Evolutionary conservation across 2,329 filamentous ascomycete genomes (phyloP).

Genomic region (Thelonectria olida): DNA sequence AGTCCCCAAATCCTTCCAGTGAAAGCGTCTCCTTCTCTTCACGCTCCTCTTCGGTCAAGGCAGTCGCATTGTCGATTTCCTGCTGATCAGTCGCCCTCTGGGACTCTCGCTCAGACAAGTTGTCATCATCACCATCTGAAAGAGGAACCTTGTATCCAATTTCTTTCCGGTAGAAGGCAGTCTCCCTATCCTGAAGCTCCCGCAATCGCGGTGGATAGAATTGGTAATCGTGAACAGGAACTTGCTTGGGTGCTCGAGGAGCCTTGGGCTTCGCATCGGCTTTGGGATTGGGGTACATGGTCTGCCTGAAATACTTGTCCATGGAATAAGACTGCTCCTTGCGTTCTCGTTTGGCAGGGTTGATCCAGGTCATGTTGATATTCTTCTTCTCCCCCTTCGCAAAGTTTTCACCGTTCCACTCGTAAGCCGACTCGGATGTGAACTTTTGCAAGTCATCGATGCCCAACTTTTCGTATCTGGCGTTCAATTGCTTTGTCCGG

Average conservation of each 20-base stretch:
- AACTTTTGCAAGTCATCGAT: conserved; percentile 98
- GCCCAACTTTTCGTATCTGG: conserved; percentile 95
- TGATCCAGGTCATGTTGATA: conserved; percentile 95
- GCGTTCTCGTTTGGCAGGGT: conserved; percentile 96
- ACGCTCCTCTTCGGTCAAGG: conserved; percentile 88
- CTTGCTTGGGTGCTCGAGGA: conserved; percentile 93
- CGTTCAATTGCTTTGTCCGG: conserved; percentile 88
- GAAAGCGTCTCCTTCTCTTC: conserved; percentile 86
- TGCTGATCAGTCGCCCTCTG: conserved; percentile 88
- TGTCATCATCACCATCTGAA: conserved; percentile 89
- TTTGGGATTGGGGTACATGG: conserved; percentile 81
- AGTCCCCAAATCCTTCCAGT: conserved; percentile 86
- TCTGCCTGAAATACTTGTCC: conserved; percentile 97
- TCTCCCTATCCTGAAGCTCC: conserved; percentile 95
- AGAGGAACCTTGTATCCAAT: conserved; percentile 94
- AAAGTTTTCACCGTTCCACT: conserved; percentile 99
- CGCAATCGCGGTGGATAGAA: conserved; percentile 89
- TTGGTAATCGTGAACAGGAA: conserved; percentile 93
- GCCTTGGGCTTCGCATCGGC: conserved; percentile 93
- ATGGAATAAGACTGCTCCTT: conserved; percentile 99
- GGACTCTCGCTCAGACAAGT: conserved; percentile 83
- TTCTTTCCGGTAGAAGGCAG: conserved; percentile 93
- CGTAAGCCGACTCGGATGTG: conserved; percentile 95
- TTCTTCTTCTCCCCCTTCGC: conserved; percentile 85
- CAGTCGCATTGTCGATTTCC: conserved; percentile 90